Percentiles rank a stretch among this genome's conserved stretches.
phyloP scores from a whole-genome alignment of 371 early-diverging fungal genomes.

The Apophysomyces elegans region DNA sequence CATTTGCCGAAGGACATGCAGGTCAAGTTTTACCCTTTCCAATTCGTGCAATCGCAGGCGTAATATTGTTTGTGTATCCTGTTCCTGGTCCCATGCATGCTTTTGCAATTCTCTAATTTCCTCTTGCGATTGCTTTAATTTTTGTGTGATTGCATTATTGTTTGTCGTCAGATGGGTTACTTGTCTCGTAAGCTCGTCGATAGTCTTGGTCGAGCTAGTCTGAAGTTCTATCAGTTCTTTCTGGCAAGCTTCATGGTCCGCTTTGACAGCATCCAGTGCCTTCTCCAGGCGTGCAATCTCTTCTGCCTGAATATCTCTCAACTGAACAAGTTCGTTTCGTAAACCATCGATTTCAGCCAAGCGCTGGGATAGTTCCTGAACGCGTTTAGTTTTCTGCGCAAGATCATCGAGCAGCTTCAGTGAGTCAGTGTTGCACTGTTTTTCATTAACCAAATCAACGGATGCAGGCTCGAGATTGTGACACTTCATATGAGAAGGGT shows the following conservation, averaged over 20 bases:
- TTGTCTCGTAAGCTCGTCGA: constrained; percentile 14
- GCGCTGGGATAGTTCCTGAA: constrained; percentile 22
- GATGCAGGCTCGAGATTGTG: constrained; percentile 16
- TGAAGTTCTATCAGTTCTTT: constrained; percentile 18
- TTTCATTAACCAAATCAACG: constrained; percentile 11
- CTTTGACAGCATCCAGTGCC: neutral
- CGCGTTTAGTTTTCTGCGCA: constrained; percentile 18
- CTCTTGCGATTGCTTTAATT: constrained; percentile 11
- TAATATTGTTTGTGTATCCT: constrained; percentile 24
- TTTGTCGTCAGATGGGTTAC: neutral
- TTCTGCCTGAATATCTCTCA: constrained; percentile 25
- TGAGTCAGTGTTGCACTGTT: neutral
- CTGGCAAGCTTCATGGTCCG: constrained; percentile 10
- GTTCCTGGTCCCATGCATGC: constrained; percentile 34
- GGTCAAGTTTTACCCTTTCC: constrained; percentile 34
- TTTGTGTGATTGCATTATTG: neutral
- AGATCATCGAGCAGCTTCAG: constrained; percentile 18
- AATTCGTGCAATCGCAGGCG: constrained; percentile 32
- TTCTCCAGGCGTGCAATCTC: constrained; percentile 28
- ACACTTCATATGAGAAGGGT: constrained; percentile 15
- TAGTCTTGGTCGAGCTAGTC: constrained; percentile 2
- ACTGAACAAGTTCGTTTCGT: constrained; percentile 22
- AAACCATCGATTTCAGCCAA: constrained; percentile 33
- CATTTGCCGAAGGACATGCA: constrained; percentile 27
- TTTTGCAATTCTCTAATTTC: constrained; percentile 18